Base-by-base conservation (phyloP, 441 rosid genomes). In the Euphorbia schlechtendalii region DNA sequence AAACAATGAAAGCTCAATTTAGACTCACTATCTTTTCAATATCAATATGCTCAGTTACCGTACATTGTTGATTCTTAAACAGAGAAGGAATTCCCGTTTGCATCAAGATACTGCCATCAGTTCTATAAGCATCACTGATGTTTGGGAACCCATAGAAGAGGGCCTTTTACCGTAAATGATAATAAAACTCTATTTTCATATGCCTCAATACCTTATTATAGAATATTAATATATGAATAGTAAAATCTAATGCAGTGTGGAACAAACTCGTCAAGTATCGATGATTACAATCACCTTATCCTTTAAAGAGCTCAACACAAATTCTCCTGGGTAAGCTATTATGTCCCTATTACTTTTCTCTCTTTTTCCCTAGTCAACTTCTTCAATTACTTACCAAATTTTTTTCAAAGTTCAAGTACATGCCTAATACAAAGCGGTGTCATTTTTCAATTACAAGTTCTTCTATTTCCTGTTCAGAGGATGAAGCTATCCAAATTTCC, bases 131-230 rank as follows among this genome's bases (percentile, higher is more conserved):
- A 85, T 90, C 68, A 90, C 87, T 59, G 96, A 88, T 79, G 84
- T 82, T 38, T 92, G 96, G 96, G 98, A 92, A 79, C 97, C 97
- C 69, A 79, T 78, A 6, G 97, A 92, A 78, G 97, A 92, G 81
- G 98, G 98, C 40, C 94, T 92, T 76, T 69, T 83, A 56, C 92
- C 96, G 96, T 90, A 66, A 73, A 90, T 76, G 45, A 59, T 63
- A 49, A 12, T 22, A 60, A 27, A 46, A 6, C 3, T 24, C 8
- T 32, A 25, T 57, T 20, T 24, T 8, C 24, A 6, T 12, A 41
- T 41, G 53, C 32, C 27, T 27, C 52, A 18, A 18, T 52, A 8
- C 14, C 9, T 9, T n/a, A 13, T 3, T 43, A 7, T 24, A 30
- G 43, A 32, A 6, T 32, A 32, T 32, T 2, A 32, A 43, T 20